Evolutionary conservation across 345 rosid species (phyloP).

Genomic region (Bruguiera parviflora): DNA sequence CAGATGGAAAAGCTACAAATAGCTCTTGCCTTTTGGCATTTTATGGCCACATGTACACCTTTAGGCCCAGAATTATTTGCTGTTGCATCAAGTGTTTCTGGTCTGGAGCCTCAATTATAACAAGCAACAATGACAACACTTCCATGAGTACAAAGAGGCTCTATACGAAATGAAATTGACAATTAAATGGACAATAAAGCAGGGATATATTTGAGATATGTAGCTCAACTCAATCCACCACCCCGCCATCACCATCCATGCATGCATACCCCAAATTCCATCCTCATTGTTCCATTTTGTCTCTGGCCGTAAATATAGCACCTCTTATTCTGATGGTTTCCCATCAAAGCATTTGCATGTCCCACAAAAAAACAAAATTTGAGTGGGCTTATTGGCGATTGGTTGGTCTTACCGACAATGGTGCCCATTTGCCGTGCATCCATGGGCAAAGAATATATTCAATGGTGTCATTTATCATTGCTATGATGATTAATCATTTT

Average conservation of each 20-base stretch:
- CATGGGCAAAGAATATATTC: not conserved
- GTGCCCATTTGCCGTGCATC: not conserved
- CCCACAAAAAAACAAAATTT: constrained; percentile 5
- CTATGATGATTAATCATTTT: not conserved
- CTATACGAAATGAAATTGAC: not conserved
- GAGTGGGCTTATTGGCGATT: not conserved
- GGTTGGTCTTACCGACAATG: not conserved
- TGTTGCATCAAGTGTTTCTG: not conserved
- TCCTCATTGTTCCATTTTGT: not conserved
- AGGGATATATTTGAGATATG: not conserved
- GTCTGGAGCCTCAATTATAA: not conserved
- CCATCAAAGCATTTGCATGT: not conserved
- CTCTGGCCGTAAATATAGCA: not conserved
- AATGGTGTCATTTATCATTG: not conserved
- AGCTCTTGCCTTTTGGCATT: not conserved
- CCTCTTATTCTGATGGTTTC: constrained; percentile 17
- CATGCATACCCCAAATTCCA: constrained; percentile 2
- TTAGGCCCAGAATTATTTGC: not conserved
- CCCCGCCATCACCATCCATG: constrained; percentile 14
- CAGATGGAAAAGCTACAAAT: not conserved
- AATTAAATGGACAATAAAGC: not conserved
- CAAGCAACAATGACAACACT: not conserved
- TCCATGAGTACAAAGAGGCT: not conserved
- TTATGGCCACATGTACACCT: not conserved
- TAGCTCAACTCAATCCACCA: not conserved